Conservation (phyloP, 2,329 filamentous ascomycete genomes). For the Claviceps sp. region DNA sequence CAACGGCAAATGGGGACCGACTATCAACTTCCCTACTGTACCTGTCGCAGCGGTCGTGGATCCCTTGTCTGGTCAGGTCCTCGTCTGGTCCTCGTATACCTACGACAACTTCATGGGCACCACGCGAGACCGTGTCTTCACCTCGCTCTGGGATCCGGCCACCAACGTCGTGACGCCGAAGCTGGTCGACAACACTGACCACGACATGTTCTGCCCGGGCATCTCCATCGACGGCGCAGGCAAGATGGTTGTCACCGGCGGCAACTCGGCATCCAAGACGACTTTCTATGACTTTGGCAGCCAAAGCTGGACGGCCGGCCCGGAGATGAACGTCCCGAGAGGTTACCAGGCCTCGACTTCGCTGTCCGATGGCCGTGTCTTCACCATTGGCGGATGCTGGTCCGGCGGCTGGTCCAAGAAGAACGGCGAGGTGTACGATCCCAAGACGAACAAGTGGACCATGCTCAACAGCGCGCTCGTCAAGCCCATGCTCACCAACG, state of each 20-base stretch:
- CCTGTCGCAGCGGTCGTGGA: slow-evolving; percentile 12
- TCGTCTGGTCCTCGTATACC: slow-evolving; percentile 6
- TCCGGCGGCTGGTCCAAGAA: slow-evolving; percentile 35
- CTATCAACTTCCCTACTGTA: slow-evolving; percentile 23
- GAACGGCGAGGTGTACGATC: slow-evolving; percentile 42
- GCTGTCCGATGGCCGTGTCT: slow-evolving; percentile 38
- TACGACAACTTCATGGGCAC: slow-evolving; percentile 8
- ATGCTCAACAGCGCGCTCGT: slow-evolving; percentile 28
- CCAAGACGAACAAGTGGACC: slow-evolving; percentile 31
- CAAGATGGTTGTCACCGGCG: slow-evolving; percentile 39
- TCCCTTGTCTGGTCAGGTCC: slow-evolving; percentile 1
- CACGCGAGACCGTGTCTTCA: slow-evolving; percentile 7
- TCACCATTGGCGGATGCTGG: slow-evolving; percentile 43
- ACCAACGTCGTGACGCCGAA: slow-evolving; percentile 12
- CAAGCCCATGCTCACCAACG: slow-evolving; percentile 35
- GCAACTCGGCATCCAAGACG: slow-evolving; percentile 32
- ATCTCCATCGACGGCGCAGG: slow-evolving; percentile 29
- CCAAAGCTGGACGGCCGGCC: slow-evolving; percentile 24
- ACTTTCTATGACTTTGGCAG: slow-evolving; percentile 31
- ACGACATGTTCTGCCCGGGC: slow-evolving; percentile 46
- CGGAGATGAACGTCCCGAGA: slow-evolving; percentile 30
- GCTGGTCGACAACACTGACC: slow-evolving; percentile 25
- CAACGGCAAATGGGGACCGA: slow-evolving; percentile 20
- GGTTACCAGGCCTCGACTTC: slow-evolving; percentile 40
- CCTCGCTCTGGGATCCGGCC: slow-evolving; percentile 9